Evolutionary conservation across 2,329 filamentous ascomycete genomes (phyloP).

Genomic region (Alternaria ethzedia): DNA sequence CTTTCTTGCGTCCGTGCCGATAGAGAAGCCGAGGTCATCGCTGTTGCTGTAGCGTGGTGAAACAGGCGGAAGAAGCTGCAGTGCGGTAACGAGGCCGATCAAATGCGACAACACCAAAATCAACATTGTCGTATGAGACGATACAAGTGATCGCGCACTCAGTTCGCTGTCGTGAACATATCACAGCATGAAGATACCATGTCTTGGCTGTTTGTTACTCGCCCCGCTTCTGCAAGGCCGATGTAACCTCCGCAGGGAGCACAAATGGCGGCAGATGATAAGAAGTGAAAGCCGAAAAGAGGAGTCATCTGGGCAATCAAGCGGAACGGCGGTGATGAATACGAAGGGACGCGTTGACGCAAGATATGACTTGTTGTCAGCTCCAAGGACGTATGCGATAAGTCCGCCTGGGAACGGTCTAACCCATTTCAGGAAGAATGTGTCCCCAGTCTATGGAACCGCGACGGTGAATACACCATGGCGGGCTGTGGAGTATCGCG

Average conservation of each 20-base stretch:
- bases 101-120: not conserved
- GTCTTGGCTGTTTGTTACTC: constrained; percentile 6
- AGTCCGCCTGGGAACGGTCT: not conserved
- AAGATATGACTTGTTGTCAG: not conserved
- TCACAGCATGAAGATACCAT: not conserved
- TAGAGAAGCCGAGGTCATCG: constrained; percentile 28
- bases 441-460: not conserved
- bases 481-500: not conserved
- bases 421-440: not conserved
- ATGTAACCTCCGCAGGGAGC: constrained; percentile 12
- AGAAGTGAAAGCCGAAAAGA: not conserved
- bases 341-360: not conserved
- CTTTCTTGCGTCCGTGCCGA: constrained; percentile 27
- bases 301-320: not conserved
- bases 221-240: constrained; percentile 12
- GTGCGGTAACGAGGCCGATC: constrained; percentile 17
- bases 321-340: not conserved
- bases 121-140: not conserved
- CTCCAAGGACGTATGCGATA: not conserved
- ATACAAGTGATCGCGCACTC: not conserved
- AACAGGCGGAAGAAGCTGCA: constrained; percentile 51
- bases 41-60: constrained; percentile 27
- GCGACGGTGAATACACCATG: not conserved
- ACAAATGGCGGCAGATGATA: not conserved
- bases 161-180: not conserved